Base-by-base conservation (phyloP, 192 early-diverging fungal genomes). In the Entomortierella parvispora region DNA sequence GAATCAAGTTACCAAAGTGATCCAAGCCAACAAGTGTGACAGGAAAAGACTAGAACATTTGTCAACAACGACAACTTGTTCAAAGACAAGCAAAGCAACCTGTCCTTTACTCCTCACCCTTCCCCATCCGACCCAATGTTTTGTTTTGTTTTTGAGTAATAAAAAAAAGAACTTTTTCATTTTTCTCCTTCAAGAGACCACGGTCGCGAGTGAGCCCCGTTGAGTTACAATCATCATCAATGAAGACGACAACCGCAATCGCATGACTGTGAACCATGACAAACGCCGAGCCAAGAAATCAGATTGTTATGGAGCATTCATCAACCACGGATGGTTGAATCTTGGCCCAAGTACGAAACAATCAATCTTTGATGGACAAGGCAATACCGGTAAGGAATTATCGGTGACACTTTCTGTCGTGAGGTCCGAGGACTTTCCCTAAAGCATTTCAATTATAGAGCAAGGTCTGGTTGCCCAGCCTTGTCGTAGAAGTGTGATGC, bases 391-490 rank as follows among this genome's bases (percentile, higher is more conserved):
- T 40, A 58, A 33, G 20, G 40, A 22, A 44, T 58, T 58, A 58
- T 26, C 37, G 57, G 57, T 33, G 57, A 42, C 57, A 58, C 54
- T 58, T 44, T 58, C 57, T 58, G 57, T 33, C 57, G 40, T 22
- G 18, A 58, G 57, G 57, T 58, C 57, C 57, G 57, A 44, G 57
- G 57, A 58, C 57, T 58, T 58, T 58, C 57, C 57, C 57, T 58
- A 58, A 58, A 58, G 57, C 57, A 58, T 58, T 58, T 29, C 57
- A 58, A 58, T 42, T 37, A 43, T 58, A 28, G 42, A 25, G 12
- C 37, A 33, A 58, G 57, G 57, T 58, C 57, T 44, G 34, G 17
- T 29, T 10, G 55, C 15, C 23, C 34, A 44, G 57, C 57, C 57
- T 42, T 33, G 37, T 58, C 57, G 57, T 58, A 58, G 57, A 58